Percentiles rank a stretch among this genome's conserved stretches.
These are phyloP conservation scores for Wallacemonas sp. DNA, from an alignment of 208 protist genomes.

Conservation along the genomic window DNA sequence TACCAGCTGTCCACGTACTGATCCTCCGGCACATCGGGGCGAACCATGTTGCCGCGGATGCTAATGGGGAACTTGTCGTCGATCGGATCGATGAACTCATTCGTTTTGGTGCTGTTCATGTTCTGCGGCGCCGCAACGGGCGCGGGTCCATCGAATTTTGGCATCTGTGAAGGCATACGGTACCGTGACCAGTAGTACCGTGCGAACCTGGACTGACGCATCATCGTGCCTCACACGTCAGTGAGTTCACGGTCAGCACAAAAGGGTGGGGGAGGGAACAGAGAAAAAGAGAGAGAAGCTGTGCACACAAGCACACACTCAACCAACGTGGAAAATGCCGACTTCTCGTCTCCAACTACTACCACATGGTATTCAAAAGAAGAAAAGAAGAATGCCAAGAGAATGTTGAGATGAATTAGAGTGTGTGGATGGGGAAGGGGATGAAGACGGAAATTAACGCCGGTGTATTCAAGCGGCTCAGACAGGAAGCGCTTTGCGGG, in stretches of 20 bases:
- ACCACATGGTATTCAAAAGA: slow-evolving; percentile 5
- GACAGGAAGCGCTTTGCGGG: no score
- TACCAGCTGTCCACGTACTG: slow-evolving; percentile 93
- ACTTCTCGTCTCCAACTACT: background rate
- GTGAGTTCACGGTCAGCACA: background rate
- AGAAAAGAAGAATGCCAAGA: slow-evolving; percentile 4
- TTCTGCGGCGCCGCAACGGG: slow-evolving; percentile 85
- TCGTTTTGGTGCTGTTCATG: slow-evolving; percentile 91
- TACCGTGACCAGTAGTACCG: slow-evolving; percentile 89
- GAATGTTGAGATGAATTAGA: no score
- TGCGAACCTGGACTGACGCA: slow-evolving; percentile 32
- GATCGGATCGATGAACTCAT: slow-evolving; percentile 90
- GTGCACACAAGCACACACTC: background rate
- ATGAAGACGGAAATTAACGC: no score
- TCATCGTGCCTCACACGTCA: slow-evolving; percentile 9
- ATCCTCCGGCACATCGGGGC: slow-evolving; percentile 82
- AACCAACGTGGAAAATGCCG: background rate
- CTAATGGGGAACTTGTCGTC: slow-evolving; percentile 87
- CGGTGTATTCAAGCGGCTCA: no score
- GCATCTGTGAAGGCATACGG: slow-evolving; percentile 81
- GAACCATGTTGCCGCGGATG: slow-evolving; percentile 75
- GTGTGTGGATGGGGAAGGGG: no score
- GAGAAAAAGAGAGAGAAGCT: background rate
- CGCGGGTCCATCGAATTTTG: slow-evolving; percentile 82
- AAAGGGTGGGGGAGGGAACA: background rate